A percentile compares a stretch with the other conserved stretches of the same genome.
These are phyloP conservation scores for Glycine latifolia DNA, from an alignment of 306 rosid species.

Conservation along the genomic window DNA sequence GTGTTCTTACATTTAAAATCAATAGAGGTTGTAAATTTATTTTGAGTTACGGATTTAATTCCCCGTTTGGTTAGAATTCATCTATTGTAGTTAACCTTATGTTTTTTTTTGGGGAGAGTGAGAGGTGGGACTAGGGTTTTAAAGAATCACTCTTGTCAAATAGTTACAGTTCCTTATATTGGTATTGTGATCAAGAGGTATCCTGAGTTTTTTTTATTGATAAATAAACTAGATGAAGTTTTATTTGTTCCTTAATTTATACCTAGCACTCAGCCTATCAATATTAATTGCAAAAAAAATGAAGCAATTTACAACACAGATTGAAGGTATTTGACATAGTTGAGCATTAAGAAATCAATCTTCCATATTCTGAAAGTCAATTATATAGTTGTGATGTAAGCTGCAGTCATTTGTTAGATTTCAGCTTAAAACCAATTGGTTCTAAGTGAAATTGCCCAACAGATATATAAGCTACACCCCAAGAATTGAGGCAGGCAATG, in stretches of 20 bases:
- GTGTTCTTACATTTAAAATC: conserved; percentile 17
- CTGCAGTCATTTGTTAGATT: neutral
- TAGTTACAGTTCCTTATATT: neutral
- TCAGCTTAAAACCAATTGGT: too few species aligned
- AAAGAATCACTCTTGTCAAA: neutral
- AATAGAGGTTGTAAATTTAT: neutral
- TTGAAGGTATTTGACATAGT: conserved; percentile 15
- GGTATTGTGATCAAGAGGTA: conserved; percentile 17
- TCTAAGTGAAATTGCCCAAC: too few species aligned
- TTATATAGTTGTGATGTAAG: conserved; percentile 6
- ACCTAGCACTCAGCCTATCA: neutral
- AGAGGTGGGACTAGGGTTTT: neutral
- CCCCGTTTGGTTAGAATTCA: neutral
- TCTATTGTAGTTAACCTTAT: neutral
- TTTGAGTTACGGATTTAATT: conserved; percentile 8
- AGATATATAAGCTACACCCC: too few species aligned
- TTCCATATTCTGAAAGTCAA: neutral
- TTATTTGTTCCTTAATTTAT: neutral
- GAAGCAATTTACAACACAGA: neutral
- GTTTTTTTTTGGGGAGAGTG: neutral
- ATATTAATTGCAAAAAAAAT: conserved; percentile 4
- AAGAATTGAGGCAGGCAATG: too few species aligned
- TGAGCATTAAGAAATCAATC: conserved; percentile 6
- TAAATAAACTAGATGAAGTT: neutral
- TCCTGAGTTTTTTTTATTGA: neutral